phyloP scores from a whole-genome alignment of 202 grass and related monocot species.

The Schoenoplectus tabernaemontani region DNA sequence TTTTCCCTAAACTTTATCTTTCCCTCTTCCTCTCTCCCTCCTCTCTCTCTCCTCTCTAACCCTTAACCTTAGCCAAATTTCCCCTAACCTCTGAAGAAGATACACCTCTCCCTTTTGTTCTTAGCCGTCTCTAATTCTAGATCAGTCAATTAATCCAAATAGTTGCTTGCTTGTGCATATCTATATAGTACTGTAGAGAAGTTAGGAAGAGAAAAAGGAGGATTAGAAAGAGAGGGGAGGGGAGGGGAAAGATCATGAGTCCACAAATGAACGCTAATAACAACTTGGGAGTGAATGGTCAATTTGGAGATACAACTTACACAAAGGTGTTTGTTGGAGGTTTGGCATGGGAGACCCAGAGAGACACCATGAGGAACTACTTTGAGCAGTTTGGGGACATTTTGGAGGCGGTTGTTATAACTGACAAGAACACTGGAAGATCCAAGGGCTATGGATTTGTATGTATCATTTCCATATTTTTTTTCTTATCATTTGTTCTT shows the following conservation, averaged over 20 bases:
- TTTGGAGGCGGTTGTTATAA: conserved; percentile 94
- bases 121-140: conserved; percentile 22
- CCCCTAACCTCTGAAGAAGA: conserved; percentile 60
- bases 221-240: too few species aligned
- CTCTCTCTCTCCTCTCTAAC: conserved; percentile 13
- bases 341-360: conserved; percentile 94
- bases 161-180: conserved; percentile 33
- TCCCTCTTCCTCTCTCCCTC: conserved; percentile 24
- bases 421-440: conserved; percentile 96
- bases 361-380: conserved; percentile 92
- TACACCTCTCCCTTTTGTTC: not conserved
- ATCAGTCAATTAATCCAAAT: conserved; percentile 22
- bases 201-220: not conserved
- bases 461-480: conserved; percentile 18
- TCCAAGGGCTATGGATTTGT: conserved; percentile 99
- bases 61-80: conserved; percentile 11
- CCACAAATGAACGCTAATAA: conserved; percentile 39
- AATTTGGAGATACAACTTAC: conserved; percentile 97
- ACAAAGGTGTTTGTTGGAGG: conserved; percentile 98
- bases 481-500: not conserved
- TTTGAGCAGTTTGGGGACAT: conserved; percentile 99
- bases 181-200: conserved; percentile 26
- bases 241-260: conserved; percentile 40
- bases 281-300: conserved; percentile 45
- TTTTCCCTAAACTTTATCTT: conserved; percentile 36